Percentiles rank a stretch among this genome's conserved stretches.
Evolutionary conservation across 345 rosid genomes (phyloP).

Genomic region (Eucalyptus decipiens): DNA sequence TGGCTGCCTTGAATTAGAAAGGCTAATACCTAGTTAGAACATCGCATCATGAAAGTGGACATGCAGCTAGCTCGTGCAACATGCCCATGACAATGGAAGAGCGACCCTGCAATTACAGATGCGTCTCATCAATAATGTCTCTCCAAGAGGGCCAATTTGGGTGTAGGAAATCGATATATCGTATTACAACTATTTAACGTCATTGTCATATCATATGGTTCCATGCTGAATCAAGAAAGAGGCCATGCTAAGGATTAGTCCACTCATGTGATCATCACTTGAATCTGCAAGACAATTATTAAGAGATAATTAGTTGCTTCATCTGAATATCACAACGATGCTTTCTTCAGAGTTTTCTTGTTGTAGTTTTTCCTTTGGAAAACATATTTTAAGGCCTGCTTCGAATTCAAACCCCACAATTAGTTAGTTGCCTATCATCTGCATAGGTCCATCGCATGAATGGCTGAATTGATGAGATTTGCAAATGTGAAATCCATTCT

Average conservation of each 20-base stretch:
- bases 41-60: neutral
- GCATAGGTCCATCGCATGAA: neutral
- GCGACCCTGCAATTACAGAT: neutral
- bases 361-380: neutral
- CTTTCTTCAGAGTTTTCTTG: neutral
- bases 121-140: neutral
- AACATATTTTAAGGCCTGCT: neutral
- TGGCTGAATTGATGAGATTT: neutral
- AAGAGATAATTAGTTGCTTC: neutral
- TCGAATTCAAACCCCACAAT: neutral
- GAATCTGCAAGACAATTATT: neutral
- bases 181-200: neutral
- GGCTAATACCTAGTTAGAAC: neutral
- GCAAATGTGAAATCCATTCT: neutral
- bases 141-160: neutral
- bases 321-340: neutral
- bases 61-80: neutral
- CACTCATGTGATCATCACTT: neutral
- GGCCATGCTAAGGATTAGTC: neutral
- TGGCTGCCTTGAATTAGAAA: neutral
- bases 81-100: neutral
- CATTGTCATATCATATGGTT: neutral
- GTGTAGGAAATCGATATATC: neutral
- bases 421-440: neutral
- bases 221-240: neutral